Conservation (phyloP, 2,329 filamentous ascomycete genomes). For the Triangularia verruculosa region DNA sequence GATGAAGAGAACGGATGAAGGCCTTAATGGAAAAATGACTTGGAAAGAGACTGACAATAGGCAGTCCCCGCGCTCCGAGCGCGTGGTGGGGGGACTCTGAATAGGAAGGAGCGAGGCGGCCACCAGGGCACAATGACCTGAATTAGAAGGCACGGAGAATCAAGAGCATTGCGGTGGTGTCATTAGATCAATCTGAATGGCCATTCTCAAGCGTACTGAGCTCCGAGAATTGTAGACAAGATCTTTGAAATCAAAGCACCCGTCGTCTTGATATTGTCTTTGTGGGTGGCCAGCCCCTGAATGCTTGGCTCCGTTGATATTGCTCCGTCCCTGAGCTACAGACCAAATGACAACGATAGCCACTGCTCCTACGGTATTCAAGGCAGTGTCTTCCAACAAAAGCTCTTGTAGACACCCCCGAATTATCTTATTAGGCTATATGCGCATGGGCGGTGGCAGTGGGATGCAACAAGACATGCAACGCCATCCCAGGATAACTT, state of each 20-base stretch:
- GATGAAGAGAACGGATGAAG: background rate
- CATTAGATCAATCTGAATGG: background rate
- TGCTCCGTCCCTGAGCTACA: too few species aligned
- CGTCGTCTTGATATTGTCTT: too few species aligned
- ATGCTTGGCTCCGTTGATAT: too few species aligned
- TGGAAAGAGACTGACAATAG: background rate
- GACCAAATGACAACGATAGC: too few species aligned
- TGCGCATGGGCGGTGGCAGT: too few species aligned
- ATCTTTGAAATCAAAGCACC: background rate
- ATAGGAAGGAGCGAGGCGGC: background rate
- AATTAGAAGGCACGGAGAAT: background rate
- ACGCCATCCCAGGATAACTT: too few species aligned
- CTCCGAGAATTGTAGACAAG: background rate
- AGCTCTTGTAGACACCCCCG: too few species aligned
- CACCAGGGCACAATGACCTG: background rate
- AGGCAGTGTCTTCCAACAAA: too few species aligned
- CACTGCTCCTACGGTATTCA: too few species aligned
- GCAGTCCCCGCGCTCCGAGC: background rate
- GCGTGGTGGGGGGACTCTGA: background rate
- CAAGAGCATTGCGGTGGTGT: background rate
- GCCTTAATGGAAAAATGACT: background rate
- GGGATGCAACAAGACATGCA: too few species aligned
- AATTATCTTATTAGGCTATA: too few species aligned
- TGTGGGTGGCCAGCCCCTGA: background rate
- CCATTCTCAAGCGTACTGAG: background rate